Evolutionary conservation across 2,329 filamentous ascomycete genomes (phyloP), one percentile per base, ranked within the genome.

Genomic region (Zasmidium cellare): DNA sequence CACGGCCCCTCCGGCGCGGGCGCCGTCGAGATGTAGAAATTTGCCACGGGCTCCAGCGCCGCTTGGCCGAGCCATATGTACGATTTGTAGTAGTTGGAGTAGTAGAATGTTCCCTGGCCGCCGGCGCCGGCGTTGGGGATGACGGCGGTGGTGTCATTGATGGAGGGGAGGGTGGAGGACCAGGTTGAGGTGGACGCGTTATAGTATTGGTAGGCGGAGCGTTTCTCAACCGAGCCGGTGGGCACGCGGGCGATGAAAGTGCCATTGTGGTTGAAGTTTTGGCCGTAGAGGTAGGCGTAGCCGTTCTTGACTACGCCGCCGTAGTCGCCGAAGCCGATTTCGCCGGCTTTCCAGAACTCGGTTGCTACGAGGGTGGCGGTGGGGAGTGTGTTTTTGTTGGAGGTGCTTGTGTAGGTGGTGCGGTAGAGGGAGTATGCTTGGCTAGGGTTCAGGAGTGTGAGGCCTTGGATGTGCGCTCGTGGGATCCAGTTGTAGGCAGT

Each of bases 1-100:
- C 70, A 72, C 1, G 69, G 70, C 1, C 70, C 70, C 50, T 70
- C 64, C 0, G 69, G 67, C 7, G 63, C 61, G 1, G 69, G 65
- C 12, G 70, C 65, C 6, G 70, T 71, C 20, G 62, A 63, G 56
- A 67, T 67, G 28, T 59, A 67, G 57, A 67, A 69, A 31, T 61
- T 61, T 0, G 67, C 61, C 9, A 59, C 58, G 20, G 57, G 52
- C 19, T 41, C 19, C 12, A 38, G 35, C n/a, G 47, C 23, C 9
- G 38, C 48, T 24, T 46, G 46, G 1, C 68, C 69, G 45, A 71
- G 66, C 68, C 65, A 71, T 20, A 70, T 58, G 58, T 65, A 71
- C 2, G 63, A 59, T 3, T 60, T 9, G 61, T 64, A 70, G 38
- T 63, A 52, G 23, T 53, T 53, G 20, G 65, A 68, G 55, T 66